Base-by-base conservation (phyloP, 495 filamentous ascomycete genomes). In the Staphylotrichum tortipilum region DNA sequence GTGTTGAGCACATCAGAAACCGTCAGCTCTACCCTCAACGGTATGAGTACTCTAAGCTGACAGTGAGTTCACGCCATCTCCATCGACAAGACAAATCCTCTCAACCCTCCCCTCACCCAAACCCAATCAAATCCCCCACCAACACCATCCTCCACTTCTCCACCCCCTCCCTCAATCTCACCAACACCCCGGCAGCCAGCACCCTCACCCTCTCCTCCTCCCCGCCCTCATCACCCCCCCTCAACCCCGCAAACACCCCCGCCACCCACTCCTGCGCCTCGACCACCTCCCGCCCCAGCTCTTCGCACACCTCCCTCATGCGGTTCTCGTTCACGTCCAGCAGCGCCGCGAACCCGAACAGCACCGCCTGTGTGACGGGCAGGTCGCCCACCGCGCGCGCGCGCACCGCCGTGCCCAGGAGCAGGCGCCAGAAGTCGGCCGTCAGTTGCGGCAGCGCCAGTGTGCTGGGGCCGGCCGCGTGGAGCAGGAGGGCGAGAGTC, bases 311-410 rank as follows among this genome's bases (percentile, higher is more conserved):
- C 24, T 76, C 73, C 34, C 82, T 77, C 39, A 89, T 85, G 61
- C 91, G 85, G 30, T 80, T 76, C 58, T 82, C 80, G 49, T 95
- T 95, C n/a, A 94, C 71, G 47, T 94, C 88, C 10, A 97, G 66
- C 19, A 94, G 49, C n/a, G 83, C 84, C 26, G 95, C 68, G 44
- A 95, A 80, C 3, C 79, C 78, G 43, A 92, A 86, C 11, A 97
- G 68, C 35, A 95, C 66, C 0, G 87, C 85, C 36, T 86, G 77
- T 8, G 86, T 76, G 11, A 95, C 73, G 0, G 65, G 64, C 3
- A 79, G 65, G 30, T 92, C 85, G 2, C 73, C 72, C 17, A 73
- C 69, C 31, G 60, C 71, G 47, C 63, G 74, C 44, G 30, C 66
- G 31, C 65, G 56, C 23, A 69, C 61, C 41, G 49, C 35, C 17